Evolutionary conservation across 495 filamentous ascomycete species (phyloP).

Genomic region (Pseudomonodictys pantanalensis): DNA sequence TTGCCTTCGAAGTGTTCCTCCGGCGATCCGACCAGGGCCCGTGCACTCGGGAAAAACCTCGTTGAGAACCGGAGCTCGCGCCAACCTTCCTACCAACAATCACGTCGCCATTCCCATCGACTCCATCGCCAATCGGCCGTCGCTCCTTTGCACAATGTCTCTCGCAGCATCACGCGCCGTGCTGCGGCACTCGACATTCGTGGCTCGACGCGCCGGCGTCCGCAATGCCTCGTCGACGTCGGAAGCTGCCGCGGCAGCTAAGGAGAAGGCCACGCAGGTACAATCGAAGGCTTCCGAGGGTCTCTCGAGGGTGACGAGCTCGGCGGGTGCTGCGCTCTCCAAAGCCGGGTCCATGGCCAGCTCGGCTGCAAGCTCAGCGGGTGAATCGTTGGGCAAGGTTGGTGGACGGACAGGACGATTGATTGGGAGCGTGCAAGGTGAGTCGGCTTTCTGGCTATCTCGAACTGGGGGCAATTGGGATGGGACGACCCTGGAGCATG

Average conservation of each 20-base stretch:
- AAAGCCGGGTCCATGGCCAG: slow-evolving; percentile 63
- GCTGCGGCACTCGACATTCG: slow-evolving; percentile 59
- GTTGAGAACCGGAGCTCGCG: slow-evolving; percentile 7
- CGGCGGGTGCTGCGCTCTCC: slow-evolving; percentile 73
- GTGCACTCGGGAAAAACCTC: slow-evolving; percentile 16
- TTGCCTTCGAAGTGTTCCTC: too few relatives aligned
- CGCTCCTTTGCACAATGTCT: slow-evolving; percentile 42
- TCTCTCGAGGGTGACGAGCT: slow-evolving; percentile 75
- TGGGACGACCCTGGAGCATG: background rate
- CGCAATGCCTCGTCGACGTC: slow-evolving; percentile 65
- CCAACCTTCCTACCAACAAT: slow-evolving; percentile 17
- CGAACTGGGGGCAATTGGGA: slow-evolving; percentile 5
- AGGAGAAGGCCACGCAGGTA: slow-evolving; percentile 60
- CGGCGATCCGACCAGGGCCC: too few relatives aligned
- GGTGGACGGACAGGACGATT: slow-evolving; percentile 82
- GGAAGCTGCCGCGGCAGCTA: slow-evolving; percentile 63
- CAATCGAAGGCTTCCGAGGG: slow-evolving; percentile 79
- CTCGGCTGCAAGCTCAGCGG: too few relatives aligned
- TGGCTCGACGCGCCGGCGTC: slow-evolving; percentile 54
- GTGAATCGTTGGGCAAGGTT: slow-evolving; percentile 68
- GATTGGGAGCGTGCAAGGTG: slow-evolving; percentile 82
- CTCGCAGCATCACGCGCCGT: slow-evolving; percentile 54
- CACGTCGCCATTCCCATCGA: slow-evolving; percentile 13
- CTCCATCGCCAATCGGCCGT: slow-evolving; percentile 25
- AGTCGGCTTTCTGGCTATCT: slow-evolving; percentile 42